These are phyloP conservation scores for Coleophoma cylindrospora DNA, from an alignment of 2,329 filamentous ascomycete species.

Conservation along the genomic window DNA sequence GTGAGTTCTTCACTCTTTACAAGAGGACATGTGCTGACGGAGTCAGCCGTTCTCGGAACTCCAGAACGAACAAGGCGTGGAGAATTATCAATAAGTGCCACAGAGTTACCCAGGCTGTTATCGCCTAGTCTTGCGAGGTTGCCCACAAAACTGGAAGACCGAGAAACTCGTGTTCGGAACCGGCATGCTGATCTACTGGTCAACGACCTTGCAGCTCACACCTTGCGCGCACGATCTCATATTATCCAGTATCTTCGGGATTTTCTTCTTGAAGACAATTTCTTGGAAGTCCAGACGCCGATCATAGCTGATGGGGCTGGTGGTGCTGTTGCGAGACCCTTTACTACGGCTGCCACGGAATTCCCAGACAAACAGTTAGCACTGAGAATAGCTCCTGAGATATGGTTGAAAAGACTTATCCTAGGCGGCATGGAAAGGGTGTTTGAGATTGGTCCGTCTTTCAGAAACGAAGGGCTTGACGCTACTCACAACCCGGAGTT, in stretches of 20 bases:
- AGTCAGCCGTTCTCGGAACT: conserved; percentile 56
- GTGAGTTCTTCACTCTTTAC: conserved; percentile 42
- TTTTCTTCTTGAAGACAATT: conserved; percentile 66
- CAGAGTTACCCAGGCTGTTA: conserved; percentile 63
- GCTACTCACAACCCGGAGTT: conserved; percentile 95
- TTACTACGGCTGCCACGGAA: conserved; percentile 74
- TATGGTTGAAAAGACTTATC: conserved; percentile 90
- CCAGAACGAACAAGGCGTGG: conserved; percentile 66
- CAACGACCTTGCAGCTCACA: conserved; percentile 61
- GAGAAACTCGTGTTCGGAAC: conserved; percentile 67
- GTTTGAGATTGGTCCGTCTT: conserved; percentile 89
- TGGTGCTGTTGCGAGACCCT: conserved; percentile 84
- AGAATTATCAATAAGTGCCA: conserved; percentile 69
- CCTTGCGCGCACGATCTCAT: conserved; percentile 67
- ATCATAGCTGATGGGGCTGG: conserved; percentile 78
- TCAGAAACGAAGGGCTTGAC: conserved; percentile 91
- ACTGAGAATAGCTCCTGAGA: conserved; percentile 85
- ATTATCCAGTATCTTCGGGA: conserved; percentile 71
- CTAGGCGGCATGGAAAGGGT: conserved; percentile 83
- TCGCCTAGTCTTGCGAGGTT: conserved; percentile 77
- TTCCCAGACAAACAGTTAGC: conserved; percentile 67
- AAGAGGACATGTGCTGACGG: too few relatives aligned
- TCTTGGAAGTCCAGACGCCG: conserved; percentile 87
- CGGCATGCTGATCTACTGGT: conserved; percentile 86
- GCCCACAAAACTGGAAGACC: conserved; percentile 64